Base-by-base conservation (phyloP, 1,139 yeast species). In the Hyphopichia pseudoburtonii region DNA sequence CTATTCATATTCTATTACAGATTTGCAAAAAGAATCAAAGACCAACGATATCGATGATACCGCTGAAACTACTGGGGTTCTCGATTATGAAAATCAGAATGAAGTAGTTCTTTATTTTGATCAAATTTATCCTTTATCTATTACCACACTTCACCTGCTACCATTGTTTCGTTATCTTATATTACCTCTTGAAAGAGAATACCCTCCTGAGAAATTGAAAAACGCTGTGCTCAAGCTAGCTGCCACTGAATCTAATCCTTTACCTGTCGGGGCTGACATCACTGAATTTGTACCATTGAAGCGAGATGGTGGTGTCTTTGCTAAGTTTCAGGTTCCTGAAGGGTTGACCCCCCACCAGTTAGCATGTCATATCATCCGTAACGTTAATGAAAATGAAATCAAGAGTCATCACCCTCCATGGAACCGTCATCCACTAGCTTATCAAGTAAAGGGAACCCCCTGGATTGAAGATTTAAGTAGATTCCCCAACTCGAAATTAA, bases 391-490 rank as follows among this genome's bases (percentile, higher is more conserved):
- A 10, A 60, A 66, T 53, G 50, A 50, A 42, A 28, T 48, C 38
- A 40, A 55, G 61, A 36, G 46, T 56, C 55, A 46, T 51, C 52
- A 46, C 59, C 52, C 42, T 66, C 57, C 38, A 64, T 46, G 53
- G 38, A 47, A 50, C 24, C 42, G 41, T 3, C 58, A 53, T 72
- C 80, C 61, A 57, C 63, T 44, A 52, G 85, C 66, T 38, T 84
- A 71, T 51, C 80, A 86, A 0, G 97, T 94, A 1, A 83, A 84
- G 48, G 98, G 98, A 41, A 73, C 79, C 0, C 98, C 98, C 0
- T 92, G 97, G 97, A 86, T 92, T 45, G 97, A 92, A 60, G 98
- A 92, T 57, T 69, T 92, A 54, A 76, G 86, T 47, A 66, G 97
- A 45, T 76, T 74, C 45, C 95, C 95, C 8, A 80, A 84, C 42